A percentile compares a stretch with the other conserved stretches of the same genome.
These are phyloP conservation scores for Corchorus capsularis DNA, from an alignment of 345 rosid genomes.

Conservation along the genomic window DNA sequence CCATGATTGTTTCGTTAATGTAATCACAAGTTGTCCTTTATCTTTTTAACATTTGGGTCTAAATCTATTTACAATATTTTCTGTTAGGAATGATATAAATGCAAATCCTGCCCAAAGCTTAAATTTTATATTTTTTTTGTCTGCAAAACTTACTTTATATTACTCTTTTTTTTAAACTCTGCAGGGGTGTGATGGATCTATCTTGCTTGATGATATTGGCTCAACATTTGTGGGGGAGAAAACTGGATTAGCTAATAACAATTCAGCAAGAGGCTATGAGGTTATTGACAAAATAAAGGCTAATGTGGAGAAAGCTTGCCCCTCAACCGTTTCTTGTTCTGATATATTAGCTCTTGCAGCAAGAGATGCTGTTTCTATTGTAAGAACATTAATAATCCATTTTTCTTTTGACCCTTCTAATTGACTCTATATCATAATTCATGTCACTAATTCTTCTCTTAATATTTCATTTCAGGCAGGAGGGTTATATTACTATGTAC, in stretches of 20 bases:
- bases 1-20: constrained; percentile 71
- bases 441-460: background rate
- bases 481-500: constrained; percentile 51
- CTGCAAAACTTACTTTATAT: background rate
- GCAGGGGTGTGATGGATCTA: constrained; percentile 73
- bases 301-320: constrained; percentile 60
- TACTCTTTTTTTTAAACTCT: background rate
- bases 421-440: background rate
- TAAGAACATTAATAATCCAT: constrained; percentile 22
- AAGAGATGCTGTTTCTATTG: constrained; percentile 55
- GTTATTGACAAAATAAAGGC: constrained; percentile 64
- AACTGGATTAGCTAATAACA: constrained; percentile 44
- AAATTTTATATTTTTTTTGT: background rate
- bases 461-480: constrained; percentile 39
- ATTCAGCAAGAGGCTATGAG: constrained; percentile 65
- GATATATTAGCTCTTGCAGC: constrained; percentile 65
- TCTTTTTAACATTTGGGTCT: background rate
- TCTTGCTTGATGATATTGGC: constrained; percentile 53
- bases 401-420: background rate
- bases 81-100: background rate
- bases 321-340: constrained; percentile 59
- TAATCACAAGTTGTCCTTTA: constrained; percentile 24
- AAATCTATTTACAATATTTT: background rate
- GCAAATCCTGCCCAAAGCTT: background rate
- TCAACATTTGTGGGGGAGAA: constrained; percentile 46